Conservation (phyloP, 2,329 filamentous ascomycete genomes). For the Nigrospora sphaerica region DNA sequence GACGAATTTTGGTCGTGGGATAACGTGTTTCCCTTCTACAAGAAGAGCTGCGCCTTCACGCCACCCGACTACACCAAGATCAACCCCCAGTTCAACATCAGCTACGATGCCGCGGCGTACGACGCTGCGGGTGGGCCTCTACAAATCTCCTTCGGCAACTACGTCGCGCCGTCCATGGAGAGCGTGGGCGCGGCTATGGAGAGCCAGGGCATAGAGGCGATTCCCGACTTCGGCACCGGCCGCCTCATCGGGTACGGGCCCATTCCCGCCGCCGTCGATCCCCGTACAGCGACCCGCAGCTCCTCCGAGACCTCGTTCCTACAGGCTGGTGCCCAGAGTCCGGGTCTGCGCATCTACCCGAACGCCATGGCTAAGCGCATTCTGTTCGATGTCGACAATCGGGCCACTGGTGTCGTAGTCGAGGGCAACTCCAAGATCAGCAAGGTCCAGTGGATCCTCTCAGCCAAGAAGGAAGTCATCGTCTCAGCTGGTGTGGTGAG, state of each 20-base stretch:
- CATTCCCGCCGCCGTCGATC: not conserved
- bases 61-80: not conserved
- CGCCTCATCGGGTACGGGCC: not conserved
- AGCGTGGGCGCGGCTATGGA: too few relatives aligned
- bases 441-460: conserved; percentile 1
- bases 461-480: conserved; percentile 13
- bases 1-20: not conserved
- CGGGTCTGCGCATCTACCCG: too few relatives aligned
- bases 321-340: conserved; percentile 3
- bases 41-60: not conserved
- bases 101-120: too few relatives aligned
- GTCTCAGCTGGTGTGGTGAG: conserved; percentile 11
- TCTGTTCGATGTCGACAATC: conserved; percentile 10
- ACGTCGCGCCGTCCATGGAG: too few relatives aligned
- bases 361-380: too few relatives aligned
- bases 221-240: too few relatives aligned
- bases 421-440: conserved; percentile 11
- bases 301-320: conserved; percentile 5
- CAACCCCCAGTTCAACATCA: too few relatives aligned
- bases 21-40: not conserved
- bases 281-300: not conserved
- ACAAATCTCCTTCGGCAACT: too few relatives aligned
- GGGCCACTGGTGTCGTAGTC: conserved; percentile 30
- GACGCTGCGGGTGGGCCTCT: too few relatives aligned
- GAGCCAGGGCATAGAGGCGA: too few relatives aligned